These are phyloP conservation scores for Azolla pinnata DNA, from an alignment of 75 land plant genomes.

Conservation along the genomic window DNA sequence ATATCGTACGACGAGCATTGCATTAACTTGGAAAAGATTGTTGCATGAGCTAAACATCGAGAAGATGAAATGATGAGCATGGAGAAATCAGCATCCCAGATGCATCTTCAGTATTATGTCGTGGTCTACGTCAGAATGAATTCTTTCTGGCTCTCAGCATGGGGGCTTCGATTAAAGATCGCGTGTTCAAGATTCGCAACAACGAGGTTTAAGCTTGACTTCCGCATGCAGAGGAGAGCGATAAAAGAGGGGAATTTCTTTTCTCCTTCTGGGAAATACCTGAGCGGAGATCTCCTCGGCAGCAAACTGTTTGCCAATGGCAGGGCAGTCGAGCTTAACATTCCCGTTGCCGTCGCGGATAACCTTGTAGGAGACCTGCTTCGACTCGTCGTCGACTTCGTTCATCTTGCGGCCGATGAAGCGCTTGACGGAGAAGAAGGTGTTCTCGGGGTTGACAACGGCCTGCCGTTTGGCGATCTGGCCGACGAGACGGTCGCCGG, in stretches of 20 bases:
- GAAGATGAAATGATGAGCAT: too few relatives aligned
- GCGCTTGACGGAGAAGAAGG: conserved; percentile 31
- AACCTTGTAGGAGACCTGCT: conserved; percentile 27
- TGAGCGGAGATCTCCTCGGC: conserved; percentile 55
- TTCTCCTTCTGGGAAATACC: too few relatives aligned
- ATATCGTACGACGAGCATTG: too few relatives aligned
- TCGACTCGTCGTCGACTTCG: conserved; percentile 28
- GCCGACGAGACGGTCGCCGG: conserved; percentile 30
- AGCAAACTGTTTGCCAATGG: conserved; percentile 29
- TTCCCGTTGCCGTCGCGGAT: conserved; percentile 24
- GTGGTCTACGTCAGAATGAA: not conserved
- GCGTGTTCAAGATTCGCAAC: not conserved
- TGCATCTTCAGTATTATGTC: too few relatives aligned
- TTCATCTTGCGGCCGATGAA: conserved; percentile 33
- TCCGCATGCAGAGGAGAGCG: not conserved
- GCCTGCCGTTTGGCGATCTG: conserved; percentile 37
- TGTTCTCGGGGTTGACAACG: conserved; percentile 36
- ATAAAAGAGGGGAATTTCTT: conserved; percentile 8
- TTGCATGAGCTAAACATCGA: too few relatives aligned
- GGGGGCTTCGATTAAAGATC: not conserved
- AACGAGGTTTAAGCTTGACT: not conserved
- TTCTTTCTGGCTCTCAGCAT: not conserved
- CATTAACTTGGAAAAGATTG: too few relatives aligned
- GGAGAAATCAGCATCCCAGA: too few relatives aligned
- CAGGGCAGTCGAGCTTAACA: conserved; percentile 32